A percentile compares a stretch with the other conserved stretches of the same genome.
Evolutionary conservation across 164 flowering plant species (phyloP).

Genomic region (Taxillus chinensis): DNA sequence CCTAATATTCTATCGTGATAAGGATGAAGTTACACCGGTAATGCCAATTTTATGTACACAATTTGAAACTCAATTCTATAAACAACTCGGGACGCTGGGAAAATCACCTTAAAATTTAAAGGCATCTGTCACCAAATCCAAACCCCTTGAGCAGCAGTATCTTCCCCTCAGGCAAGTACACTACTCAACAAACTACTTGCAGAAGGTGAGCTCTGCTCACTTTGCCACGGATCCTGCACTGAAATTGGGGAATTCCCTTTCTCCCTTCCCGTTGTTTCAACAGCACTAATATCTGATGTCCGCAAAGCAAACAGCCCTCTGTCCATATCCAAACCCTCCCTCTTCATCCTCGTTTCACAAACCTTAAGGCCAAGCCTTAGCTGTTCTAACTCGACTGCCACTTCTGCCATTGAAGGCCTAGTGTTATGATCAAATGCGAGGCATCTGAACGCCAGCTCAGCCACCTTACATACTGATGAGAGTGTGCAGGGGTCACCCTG

Average conservation of each 20-base stretch:
- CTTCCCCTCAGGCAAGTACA: slow-evolving; percentile 21
- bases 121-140: too few relatives aligned
- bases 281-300: slow-evolving; percentile 7
- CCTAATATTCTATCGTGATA: too few relatives aligned
- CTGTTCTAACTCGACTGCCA: slow-evolving; percentile 54
- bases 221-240: slow-evolving; percentile 70
- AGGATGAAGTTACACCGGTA: too few relatives aligned
- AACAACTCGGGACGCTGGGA: too few relatives aligned
- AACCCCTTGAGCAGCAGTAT: too few relatives aligned
- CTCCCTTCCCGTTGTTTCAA: slow-evolving; percentile 21
- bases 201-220: slow-evolving; percentile 84
- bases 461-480: slow-evolving; percentile 45
- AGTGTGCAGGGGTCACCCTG: slow-evolving; percentile 58
- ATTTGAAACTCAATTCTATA: too few relatives aligned
- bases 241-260: slow-evolving; percentile 65
- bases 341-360: slow-evolving; percentile 16
- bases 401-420: slow-evolving; percentile 63
- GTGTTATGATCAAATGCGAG: slow-evolving; percentile 53
- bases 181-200: slow-evolving; percentile 67
- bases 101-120: too few relatives aligned
- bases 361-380: slow-evolving; percentile 50
- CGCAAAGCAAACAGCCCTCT: slow-evolving; percentile 29
- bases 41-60: too few relatives aligned
- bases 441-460: slow-evolving; percentile 69
- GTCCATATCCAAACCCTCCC: slow-evolving; percentile 18